Base-by-base conservation (phyloP, 169 alveolate species). In the Plasmodium fragile region DNA sequence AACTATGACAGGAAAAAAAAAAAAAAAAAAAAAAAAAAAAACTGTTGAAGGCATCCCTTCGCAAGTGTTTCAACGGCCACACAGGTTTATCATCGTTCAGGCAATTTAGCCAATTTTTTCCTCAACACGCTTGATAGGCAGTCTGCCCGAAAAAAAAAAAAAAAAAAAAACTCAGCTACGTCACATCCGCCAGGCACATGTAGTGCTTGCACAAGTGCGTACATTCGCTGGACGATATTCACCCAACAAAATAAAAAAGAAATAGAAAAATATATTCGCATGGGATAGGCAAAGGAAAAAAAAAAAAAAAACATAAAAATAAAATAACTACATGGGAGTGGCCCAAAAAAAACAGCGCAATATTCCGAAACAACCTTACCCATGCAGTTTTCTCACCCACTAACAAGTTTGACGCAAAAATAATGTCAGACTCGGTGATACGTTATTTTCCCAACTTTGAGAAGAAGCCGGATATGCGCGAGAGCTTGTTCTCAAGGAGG, bases 401-500 rank as follows among this genome's bases (percentile, higher is more conserved):
- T 11, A 52, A 81, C 32, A 43, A 43, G 13, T 4, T 45, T 59
- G 28, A n/a, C 70, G 32, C 78, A 72, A 43, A 83, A 83, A 83
- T 25, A 71, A 83, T 83, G 92, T 11, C 92, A 71, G 45, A 83
- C 55, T 55, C 36, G 18, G 30, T 45, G 28, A 71, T 71, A 71
- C 77, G 39, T 39, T 82, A 83, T 83, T 41, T 83, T 43, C 92
- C 92, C 10, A 34, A 45, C 11, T 83, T 83, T 49, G 83, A 71
- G 34, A 83, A 70, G 78, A 83, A 83, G 78, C 92, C 92, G n/a
- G 83, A 83, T 83, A 83, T 83, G 92, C 82, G 83, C 25, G 92
- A 83, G 78, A 39, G 82, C 41, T 43, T 83, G 78, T 30, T 41
- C 18, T 30, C 34, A 18, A 71, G 92, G 65, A 81, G 92, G 32